phyloP scores from a whole-genome alignment of 306 rosid species.

The Spatholobus suberectus region DNA sequence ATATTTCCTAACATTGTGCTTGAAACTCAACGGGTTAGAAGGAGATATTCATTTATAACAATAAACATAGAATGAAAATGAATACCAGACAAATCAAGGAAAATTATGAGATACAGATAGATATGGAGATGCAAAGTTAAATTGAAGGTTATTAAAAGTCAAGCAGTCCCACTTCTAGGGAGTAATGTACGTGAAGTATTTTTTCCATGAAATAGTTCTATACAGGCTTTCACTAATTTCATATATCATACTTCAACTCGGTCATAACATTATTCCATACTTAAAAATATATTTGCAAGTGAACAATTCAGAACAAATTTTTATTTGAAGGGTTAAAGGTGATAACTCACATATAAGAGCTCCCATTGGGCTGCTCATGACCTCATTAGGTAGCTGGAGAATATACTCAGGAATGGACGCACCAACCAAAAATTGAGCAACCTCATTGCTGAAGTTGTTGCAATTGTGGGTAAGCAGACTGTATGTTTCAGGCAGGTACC shows the following conservation, averaged over 20 bases:
- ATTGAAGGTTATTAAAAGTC: background rate
- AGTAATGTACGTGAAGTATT: background rate
- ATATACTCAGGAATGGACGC: constrained; percentile 77
- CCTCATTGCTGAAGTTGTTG: constrained; percentile 93
- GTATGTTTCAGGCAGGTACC: constrained; percentile 81
- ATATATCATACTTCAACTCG: background rate
- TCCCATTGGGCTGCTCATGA: constrained; percentile 93
- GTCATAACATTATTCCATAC: background rate
- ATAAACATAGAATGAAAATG: background rate
- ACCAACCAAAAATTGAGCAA: constrained; percentile 93
- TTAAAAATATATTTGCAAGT: background rate
- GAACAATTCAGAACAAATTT: background rate
- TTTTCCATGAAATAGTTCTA: background rate
- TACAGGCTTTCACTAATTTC: background rate
- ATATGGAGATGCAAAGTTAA: background rate
- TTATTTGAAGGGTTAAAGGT: background rate
- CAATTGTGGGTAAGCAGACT: constrained; percentile 87
- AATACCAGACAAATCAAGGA: background rate
- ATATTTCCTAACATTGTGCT: background rate
- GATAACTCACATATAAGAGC: constrained; percentile 70
- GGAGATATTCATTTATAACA: background rate
- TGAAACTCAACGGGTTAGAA: background rate
- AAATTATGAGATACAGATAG: background rate
- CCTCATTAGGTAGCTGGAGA: constrained; percentile 86
- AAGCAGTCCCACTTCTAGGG: background rate